Conservation (phyloP, 495 filamentous ascomycete species). For the Clohesyomyces aquaticus region DNA sequence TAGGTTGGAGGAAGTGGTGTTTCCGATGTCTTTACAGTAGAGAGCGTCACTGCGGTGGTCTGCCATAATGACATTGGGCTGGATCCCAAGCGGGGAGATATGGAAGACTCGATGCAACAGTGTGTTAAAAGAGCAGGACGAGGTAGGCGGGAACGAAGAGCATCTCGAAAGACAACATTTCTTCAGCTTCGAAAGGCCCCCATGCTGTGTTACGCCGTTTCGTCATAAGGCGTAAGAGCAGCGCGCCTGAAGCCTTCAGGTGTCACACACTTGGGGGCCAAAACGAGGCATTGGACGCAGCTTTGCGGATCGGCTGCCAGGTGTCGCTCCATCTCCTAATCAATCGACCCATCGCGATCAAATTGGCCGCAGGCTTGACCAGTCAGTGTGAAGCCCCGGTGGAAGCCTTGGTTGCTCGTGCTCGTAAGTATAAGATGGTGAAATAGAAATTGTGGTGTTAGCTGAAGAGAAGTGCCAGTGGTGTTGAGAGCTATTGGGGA, state of each 20-base stretch:
- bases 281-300: not conserved
- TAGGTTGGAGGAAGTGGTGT: not conserved
- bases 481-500: too few relatives aligned
- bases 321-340: too few relatives aligned
- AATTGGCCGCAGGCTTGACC: too few relatives aligned
- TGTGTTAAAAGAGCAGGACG: not conserved
- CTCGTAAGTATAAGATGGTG: too few relatives aligned
- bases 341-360: too few relatives aligned
- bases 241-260: not conserved
- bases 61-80: not conserved
- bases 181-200: not conserved
- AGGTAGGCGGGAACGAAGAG: not conserved
- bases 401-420: too few relatives aligned
- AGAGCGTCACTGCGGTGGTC: not conserved
- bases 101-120: not conserved
- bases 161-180: not conserved
- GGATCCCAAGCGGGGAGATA: too few relatives aligned
- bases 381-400: too few relatives aligned
- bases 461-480: too few relatives aligned
- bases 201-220: not conserved
- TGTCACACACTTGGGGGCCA: not conserved
- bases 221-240: not conserved
- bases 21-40: constrained; percentile 19
- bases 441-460: too few relatives aligned
- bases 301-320: not conserved